phyloP scores from a whole-genome alignment of 306 rosid genomes.

The Pyrus betulifolia region DNA sequence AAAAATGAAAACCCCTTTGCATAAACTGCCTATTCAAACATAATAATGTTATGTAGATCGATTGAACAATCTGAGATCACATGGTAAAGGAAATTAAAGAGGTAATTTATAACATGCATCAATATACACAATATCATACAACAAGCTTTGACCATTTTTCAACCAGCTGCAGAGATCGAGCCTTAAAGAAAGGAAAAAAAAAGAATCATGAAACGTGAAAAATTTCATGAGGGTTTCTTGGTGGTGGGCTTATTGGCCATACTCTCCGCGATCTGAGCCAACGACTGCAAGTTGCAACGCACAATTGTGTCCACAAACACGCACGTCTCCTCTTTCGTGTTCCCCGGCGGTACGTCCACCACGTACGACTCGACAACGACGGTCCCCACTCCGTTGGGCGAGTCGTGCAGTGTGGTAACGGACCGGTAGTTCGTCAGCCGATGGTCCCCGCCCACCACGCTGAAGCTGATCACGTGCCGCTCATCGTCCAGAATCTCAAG shows the following conservation, averaged over 20 bases:
- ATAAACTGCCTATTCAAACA: too few species aligned
- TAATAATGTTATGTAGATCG: neutral
- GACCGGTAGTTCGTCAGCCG: constrained; percentile 73
- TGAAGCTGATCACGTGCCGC: constrained; percentile 78
- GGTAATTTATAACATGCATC: neutral
- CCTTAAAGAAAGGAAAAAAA: neutral
- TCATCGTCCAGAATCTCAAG: constrained; percentile 92
- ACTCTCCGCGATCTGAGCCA: constrained; percentile 73
- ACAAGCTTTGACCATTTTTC: neutral
- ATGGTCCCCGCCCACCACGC: constrained; percentile 91
- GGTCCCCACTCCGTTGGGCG: constrained; percentile 40
- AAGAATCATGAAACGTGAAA: neutral
- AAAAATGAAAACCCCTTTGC: too few species aligned
- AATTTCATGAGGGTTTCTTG: neutral
- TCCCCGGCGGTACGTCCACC: constrained; percentile 81
- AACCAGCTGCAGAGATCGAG: neutral
- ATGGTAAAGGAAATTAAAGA: neutral
- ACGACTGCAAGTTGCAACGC: constrained; percentile 80
- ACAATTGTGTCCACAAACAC: constrained; percentile 86
- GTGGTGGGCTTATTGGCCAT: constrained; percentile 19
- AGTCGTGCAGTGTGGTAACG: constrained; percentile 67
- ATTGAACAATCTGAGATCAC: neutral
- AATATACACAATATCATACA: neutral
- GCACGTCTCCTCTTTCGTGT: constrained; percentile 86
- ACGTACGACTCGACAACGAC: constrained; percentile 80